A percentile compares a stretch with the other conserved stretches of the same genome.
Evolutionary conservation across 352 stramenopile genomes (phyloP).

Genomic region (Phytophthora pseudosyringae): DNA sequence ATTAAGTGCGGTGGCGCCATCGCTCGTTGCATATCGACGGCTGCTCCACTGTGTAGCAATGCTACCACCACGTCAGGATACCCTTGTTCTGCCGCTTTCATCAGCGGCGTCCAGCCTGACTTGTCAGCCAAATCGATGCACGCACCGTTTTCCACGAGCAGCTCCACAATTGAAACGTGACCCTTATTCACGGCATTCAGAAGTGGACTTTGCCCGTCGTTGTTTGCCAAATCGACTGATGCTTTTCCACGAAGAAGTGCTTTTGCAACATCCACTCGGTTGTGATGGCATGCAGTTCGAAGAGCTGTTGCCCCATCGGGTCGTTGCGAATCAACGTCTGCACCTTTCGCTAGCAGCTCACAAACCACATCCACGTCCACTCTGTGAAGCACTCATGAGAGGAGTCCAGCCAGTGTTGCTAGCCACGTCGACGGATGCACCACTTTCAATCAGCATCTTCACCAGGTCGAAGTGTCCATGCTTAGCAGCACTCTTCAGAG

Average conservation of each 20-base stretch:
- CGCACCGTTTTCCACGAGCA: constrained; percentile 1
- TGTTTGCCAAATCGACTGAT: background rate
- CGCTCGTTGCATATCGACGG: constrained; percentile 10
- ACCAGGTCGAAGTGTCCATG: constrained; percentile 10
- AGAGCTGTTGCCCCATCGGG: background rate
- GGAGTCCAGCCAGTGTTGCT: constrained; percentile 8
- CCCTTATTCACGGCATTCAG: background rate
- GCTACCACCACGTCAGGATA: constrained; percentile 2
- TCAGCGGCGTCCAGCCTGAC: constrained; percentile 15
- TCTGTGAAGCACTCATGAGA: constrained; percentile 13
- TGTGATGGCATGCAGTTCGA: background rate
- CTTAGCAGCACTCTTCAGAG: constrained; percentile 14
- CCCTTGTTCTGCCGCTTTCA: constrained; percentile 8
- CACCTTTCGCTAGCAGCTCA: background rate
- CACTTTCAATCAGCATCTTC: constrained; percentile 9
- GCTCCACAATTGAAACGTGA: background rate
- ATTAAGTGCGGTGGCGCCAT: constrained; percentile 16
- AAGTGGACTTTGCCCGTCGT: background rate
- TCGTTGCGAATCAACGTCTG: background rate
- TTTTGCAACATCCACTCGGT: background rate
- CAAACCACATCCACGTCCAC: background rate
- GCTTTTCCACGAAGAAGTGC: too few relatives aligned
- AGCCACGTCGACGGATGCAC: background rate
- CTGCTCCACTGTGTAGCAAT: background rate
- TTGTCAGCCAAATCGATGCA: background rate